phyloP scores from a whole-genome alignment of 1,139 yeast genomes.

The Sugiyamaella pinicola region DNA sequence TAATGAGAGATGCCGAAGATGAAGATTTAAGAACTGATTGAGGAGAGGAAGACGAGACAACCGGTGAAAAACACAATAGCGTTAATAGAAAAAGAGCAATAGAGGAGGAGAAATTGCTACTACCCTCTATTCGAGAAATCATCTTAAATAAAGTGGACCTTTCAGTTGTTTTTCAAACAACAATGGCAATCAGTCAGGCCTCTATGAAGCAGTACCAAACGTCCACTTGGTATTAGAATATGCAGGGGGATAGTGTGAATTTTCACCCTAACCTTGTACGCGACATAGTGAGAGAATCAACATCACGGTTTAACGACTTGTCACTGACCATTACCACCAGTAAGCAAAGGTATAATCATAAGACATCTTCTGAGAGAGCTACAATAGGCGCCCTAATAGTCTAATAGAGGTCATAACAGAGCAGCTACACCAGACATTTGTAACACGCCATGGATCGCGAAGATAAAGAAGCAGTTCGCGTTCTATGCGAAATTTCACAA shows the following conservation, averaged over 20 bases:
- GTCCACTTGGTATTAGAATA: background rate
- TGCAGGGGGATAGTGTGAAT: background rate
- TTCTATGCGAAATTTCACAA: slow-evolving; percentile 36
- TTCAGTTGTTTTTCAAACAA: too few species aligned
- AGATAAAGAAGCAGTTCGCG: slow-evolving; percentile 28
- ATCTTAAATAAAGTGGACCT: background rate
- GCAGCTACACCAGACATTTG: background rate
- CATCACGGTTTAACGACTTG: too few species aligned
- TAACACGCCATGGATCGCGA: slow-evolving; percentile 19
- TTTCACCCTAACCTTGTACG: background rate
- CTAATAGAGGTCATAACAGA: too few species aligned
- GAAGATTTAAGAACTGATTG: slow-evolving; percentile 2
- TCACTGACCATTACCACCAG: too few species aligned
- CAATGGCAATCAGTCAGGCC: background rate
- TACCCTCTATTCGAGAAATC: background rate
- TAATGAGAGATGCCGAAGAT: slow-evolving; percentile 10
- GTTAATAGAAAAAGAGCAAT: background rate
- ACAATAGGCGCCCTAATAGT: too few species aligned
- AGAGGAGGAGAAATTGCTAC: background rate
- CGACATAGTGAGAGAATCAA: background rate
- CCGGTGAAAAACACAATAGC: background rate
- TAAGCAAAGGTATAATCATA: too few species aligned
- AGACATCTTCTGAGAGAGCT: too few species aligned
- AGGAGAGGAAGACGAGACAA: slow-evolving; percentile 8
- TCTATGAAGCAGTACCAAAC: too few species aligned